Conservation (phyloP, 2,329 filamentous ascomycete species). For the Exserohilum rostratum region DNA sequence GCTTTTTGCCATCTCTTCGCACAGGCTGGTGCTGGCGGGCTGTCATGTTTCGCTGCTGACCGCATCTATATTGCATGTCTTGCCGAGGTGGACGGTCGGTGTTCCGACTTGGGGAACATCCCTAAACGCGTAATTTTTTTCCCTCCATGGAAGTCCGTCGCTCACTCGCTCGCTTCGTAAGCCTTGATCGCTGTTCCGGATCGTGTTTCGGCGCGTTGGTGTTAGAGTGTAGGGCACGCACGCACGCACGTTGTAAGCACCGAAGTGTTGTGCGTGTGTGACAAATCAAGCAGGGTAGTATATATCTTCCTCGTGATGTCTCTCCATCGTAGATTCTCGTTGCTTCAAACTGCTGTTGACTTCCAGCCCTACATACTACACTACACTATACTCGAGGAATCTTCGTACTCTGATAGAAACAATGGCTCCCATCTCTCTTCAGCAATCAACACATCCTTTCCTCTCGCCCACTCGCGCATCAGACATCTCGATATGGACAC, state of each 20-base stretch:
- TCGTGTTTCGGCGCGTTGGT: conserved; percentile 9
- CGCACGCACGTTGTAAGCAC: background rate
- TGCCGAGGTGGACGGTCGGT: no score
- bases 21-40: background rate
- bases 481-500: conserved; percentile 42
- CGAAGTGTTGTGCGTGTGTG: conserved; percentile 12
- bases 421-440: conserved; percentile 24
- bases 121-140: no score
- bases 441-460: conserved; percentile 32
- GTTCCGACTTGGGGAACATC: no score
- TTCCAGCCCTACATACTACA: no score
- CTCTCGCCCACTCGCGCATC: conserved; percentile 36
- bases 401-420: conserved; percentile 19
- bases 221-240: background rate
- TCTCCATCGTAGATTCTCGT: no score
- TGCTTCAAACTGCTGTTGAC: no score
- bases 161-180: background rate
- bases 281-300: conserved; percentile 26
- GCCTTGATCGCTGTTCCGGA: conserved; percentile 3
- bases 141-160: no score
- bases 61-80: no score
- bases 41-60: no score
- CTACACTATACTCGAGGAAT: no score
- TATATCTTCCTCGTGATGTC: no score
- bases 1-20: background rate